Percentiles rank a stretch among this genome's conserved stretches.
phyloP scores from a whole-genome alignment of 257 asterid genomes.

The Fraxinus excelsior region DNA sequence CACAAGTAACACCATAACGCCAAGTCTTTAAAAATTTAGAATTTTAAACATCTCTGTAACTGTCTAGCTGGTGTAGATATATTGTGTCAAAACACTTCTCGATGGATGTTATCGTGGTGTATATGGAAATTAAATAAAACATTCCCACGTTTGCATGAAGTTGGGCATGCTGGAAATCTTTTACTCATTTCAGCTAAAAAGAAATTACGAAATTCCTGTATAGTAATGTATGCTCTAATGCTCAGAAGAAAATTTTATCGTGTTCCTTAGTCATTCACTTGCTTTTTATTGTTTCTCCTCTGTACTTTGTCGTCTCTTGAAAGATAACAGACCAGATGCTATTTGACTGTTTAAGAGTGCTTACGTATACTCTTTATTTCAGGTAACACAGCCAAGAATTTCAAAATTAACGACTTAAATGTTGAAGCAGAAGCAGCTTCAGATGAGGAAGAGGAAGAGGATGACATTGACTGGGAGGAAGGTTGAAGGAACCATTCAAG shows the following conservation, averaged over 20 bases:
- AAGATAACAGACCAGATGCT: background rate
- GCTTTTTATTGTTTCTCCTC: background rate
- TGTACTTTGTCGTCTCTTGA: background rate
- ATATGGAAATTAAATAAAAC: background rate
- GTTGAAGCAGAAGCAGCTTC: constrained; percentile 73
- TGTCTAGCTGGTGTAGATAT: background rate
- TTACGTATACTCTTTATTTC: constrained; percentile 18
- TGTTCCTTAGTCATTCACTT: background rate
- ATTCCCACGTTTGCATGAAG: background rate
- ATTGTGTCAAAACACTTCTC: background rate
- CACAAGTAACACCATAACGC: background rate
- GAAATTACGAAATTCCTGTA: too few relatives aligned
- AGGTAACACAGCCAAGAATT: constrained; percentile 48
- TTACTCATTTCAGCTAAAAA: background rate
- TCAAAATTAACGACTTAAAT: constrained; percentile 67
- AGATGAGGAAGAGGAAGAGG: constrained; percentile 61
- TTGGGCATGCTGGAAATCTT: background rate
- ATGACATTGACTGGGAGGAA: constrained; percentile 83
- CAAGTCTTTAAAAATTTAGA: constrained; percentile 2
- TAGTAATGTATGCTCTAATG: background rate
- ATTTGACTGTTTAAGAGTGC: background rate
- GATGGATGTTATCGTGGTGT: background rate
- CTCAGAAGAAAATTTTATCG: background rate
- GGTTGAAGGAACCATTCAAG: constrained; percentile 40
- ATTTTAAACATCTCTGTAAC: background rate